Evolutionary conservation across 1,284 basidiomycete genomes (phyloP), one percentile per base, ranked within the genome.

Genomic region (Ganoderma resinaceum): DNA sequence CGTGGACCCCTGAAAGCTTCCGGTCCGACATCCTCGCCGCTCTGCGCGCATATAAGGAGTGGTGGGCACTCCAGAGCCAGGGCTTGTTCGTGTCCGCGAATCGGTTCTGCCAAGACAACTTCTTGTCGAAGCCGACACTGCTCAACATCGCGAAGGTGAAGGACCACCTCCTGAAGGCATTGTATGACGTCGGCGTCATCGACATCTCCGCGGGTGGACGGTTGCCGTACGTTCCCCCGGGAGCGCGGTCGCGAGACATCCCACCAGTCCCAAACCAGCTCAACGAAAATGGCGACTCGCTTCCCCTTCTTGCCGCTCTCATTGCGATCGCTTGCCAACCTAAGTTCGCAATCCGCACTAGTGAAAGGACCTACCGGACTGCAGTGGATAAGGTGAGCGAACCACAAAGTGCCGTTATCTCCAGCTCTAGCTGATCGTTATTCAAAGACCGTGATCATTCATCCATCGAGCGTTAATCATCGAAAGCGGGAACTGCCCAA

Each of bases 321-420:
- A 93, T 98, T 73, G 90, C 96, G 2, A 89, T 95, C 64, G 95
- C 95, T 0, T 89, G 89, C 0, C 95, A 96, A 73, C 97, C 97
- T n/a, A 97, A 98, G 80, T 98, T 96, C 81, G 96, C 95, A 2
- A 89, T 98, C 65, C 85, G 93, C 43, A 89, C 88, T n/a, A 87
- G 89, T 7, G 91, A 93, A 62, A 91, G 87, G 78, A 85, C 84
- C 0, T 91, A 92, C 74, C 86, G 95, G 29, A 98, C 97, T 2
- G 85, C 89, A 20, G 89, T 91, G 74, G 97, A 99, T 77, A 97
- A 95, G 88, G 95, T 96, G 72, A 70, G 71, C 2, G 11, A 12
- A 42, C 31, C 14, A 29, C 23, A 0, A 23, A 7, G 20, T n/a
- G 37, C 18, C 29, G 23, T n/a, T 16, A 55, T 62, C 63, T 35